A percentile compares a stretch with the other conserved stretches of the same genome.
These are phyloP conservation scores for Nadsonia fulvescens DNA, from an alignment of 805 yeast genomes.

Conservation along the genomic window DNA sequence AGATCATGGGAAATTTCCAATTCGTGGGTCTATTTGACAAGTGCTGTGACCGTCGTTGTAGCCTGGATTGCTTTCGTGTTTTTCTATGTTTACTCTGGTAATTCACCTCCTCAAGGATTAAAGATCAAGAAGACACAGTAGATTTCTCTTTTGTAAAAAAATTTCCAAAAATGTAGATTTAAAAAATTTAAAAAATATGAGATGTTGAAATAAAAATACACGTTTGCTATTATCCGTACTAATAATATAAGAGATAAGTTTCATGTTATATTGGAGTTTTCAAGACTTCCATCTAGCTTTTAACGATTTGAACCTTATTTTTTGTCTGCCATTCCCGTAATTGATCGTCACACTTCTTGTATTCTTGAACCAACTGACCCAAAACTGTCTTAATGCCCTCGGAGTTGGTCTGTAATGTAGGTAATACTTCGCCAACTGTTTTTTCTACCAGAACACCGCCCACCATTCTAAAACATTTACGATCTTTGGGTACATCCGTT, in stretches of 20 bases:
- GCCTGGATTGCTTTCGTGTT: constrained; percentile 70
- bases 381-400: constrained; percentile 28
- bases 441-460: constrained; percentile 85
- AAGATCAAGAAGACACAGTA: too few relatives aligned
- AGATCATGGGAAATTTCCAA: constrained; percentile 87
- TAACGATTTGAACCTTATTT: constrained; percentile 31
- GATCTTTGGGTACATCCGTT: constrained; percentile 28
- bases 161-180: too few relatives aligned
- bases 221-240: too few relatives aligned
- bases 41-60: constrained; percentile 47
- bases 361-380: constrained; percentile 23
- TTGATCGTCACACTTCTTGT: constrained; percentile 22
- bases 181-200: too few relatives aligned
- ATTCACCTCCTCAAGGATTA: too few relatives aligned
- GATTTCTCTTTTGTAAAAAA: too few relatives aligned
- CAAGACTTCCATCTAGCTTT: too few relatives aligned
- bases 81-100: constrained; percentile 39
- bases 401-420: constrained; percentile 38
- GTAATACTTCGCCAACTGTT: constrained; percentile 57
- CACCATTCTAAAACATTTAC: constrained; percentile 83
- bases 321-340: constrained; percentile 32
- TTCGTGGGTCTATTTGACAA: constrained; percentile 76
- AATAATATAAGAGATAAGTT: too few relatives aligned
- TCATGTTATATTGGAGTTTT: too few relatives aligned
- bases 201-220: too few relatives aligned